phyloP scores from a whole-genome alignment of 805 yeast genomes.

The Phaffomyces antillensis region DNA sequence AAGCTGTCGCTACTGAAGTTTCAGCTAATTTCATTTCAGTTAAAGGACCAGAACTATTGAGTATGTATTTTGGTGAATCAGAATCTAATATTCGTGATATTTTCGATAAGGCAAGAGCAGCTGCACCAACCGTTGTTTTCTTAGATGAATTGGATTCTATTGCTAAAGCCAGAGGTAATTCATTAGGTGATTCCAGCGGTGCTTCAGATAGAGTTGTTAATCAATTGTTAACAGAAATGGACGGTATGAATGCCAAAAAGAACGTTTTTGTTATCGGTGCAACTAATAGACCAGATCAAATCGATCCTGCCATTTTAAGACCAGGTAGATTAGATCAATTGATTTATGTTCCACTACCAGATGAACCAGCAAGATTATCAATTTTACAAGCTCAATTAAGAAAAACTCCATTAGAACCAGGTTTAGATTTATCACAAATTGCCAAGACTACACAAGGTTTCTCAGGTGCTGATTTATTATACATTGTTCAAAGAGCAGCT shows the following conservation, averaged over 20 bases:
- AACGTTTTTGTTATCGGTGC: slow-evolving; percentile 99
- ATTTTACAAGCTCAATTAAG: slow-evolving; percentile 94
- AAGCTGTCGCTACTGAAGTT: slow-evolving; percentile 99
- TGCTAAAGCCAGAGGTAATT: slow-evolving; percentile 94
- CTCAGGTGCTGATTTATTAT: slow-evolving; percentile 97
- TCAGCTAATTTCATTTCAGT: slow-evolving; percentile 97
- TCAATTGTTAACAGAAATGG: slow-evolving; percentile 96
- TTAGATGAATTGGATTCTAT: slow-evolving; percentile 97
- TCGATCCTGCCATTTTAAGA: slow-evolving; percentile 96
- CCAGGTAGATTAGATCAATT: slow-evolving; percentile 99
- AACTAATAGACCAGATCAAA: slow-evolving; percentile 98
- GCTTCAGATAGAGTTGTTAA: slow-evolving; percentile 95
- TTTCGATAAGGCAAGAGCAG: slow-evolving; percentile 97
- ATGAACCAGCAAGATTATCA: slow-evolving; percentile 87
- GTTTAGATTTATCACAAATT: slow-evolving; percentile 78
- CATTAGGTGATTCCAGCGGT: slow-evolving; percentile 90
- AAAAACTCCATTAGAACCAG: slow-evolving; percentile 98
- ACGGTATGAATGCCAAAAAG: slow-evolving; percentile 99
- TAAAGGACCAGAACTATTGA: slow-evolving; percentile 92
- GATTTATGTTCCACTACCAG: slow-evolving; percentile 97
- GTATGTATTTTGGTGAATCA: slow-evolving; percentile 99
- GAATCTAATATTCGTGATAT: slow-evolving; percentile 97
- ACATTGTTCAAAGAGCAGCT: slow-evolving; percentile 97
- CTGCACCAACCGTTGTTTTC: slow-evolving; percentile 98
- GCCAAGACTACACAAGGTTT: slow-evolving; percentile 95